phyloP scores from a whole-genome alignment of 495 filamentous ascomycete species.

The Penicillium paradoxum region DNA sequence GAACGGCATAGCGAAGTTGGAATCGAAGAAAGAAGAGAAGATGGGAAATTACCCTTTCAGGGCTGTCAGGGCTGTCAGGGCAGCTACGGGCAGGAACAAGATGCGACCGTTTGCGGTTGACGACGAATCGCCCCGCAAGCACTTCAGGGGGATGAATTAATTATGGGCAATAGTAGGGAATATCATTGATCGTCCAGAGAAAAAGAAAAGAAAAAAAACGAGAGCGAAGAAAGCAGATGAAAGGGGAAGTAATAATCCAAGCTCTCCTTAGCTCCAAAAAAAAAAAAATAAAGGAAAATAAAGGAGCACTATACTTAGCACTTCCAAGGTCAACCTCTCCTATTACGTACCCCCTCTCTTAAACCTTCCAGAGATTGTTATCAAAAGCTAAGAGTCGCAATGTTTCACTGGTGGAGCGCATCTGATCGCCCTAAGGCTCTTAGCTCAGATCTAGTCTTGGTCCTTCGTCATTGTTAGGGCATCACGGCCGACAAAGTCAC shows the following conservation, averaged over 20 bases:
- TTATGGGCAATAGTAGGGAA: background rate
- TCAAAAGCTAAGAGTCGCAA: too few relatives aligned
- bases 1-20: conserved; percentile 51
- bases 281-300: background rate
- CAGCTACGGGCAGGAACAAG: conserved; percentile 21
- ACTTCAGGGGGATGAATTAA: background rate
- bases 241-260: too few relatives aligned
- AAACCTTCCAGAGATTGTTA: background rate
- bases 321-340: background rate
- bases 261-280: background rate
- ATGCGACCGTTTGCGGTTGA: conserved; percentile 38
- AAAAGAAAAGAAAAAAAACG: background rate
- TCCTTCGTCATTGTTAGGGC: too few relatives aligned
- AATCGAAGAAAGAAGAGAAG: background rate
- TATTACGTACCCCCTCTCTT: conserved; percentile 26
- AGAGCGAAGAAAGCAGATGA: too few relatives aligned
- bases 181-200: background rate
- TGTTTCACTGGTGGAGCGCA: conserved; percentile 20
- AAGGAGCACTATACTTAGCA: background rate
- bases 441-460: conserved; percentile 19
- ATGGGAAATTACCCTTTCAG: background rate
- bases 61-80: background rate
- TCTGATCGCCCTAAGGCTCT: conserved; percentile 22
- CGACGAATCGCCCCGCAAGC: conserved; percentile 18
- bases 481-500: too few relatives aligned